Conservation (phyloP, 495 filamentous ascomycete genomes). For the Penicillium antarcticum region DNA sequence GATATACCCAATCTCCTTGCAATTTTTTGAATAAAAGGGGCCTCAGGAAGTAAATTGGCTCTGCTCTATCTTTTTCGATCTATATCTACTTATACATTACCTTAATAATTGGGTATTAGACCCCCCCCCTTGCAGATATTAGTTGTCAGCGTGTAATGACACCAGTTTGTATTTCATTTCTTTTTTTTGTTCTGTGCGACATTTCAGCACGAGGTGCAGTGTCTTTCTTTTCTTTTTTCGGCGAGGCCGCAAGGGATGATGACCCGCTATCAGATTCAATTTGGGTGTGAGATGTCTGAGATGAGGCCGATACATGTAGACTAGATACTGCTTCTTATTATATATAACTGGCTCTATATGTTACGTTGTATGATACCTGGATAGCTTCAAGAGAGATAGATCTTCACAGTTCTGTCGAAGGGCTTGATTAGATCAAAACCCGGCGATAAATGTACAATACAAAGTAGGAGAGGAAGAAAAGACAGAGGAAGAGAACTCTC, state of each 20-base stretch:
- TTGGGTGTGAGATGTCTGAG: too few relatives aligned
- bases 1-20: background rate
- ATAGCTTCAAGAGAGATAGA: too few relatives aligned
- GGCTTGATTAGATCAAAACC: background rate
- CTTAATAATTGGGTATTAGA: background rate
- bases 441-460: conserved; percentile 15
- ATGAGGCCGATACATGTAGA: too few relatives aligned
- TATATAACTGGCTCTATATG: too few relatives aligned
- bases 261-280: too few relatives aligned
- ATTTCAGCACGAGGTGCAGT: background rate
- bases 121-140: background rate
- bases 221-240: conserved; percentile 2
- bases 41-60: background rate
- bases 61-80: background rate
- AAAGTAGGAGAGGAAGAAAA: background rate
- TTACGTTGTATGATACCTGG: too few relatives aligned
- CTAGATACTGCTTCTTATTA: too few relatives aligned
- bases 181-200: background rate
- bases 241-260: background rate
- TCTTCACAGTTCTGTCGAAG: background rate
- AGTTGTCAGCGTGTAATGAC: background rate
- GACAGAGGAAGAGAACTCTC: background rate
- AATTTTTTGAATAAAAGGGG: background rate
- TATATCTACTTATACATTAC: background rate
- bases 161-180: background rate